Base-by-base conservation (phyloP, 2,329 filamentous ascomycete genomes). In the Aspergillus flavus region DNA sequence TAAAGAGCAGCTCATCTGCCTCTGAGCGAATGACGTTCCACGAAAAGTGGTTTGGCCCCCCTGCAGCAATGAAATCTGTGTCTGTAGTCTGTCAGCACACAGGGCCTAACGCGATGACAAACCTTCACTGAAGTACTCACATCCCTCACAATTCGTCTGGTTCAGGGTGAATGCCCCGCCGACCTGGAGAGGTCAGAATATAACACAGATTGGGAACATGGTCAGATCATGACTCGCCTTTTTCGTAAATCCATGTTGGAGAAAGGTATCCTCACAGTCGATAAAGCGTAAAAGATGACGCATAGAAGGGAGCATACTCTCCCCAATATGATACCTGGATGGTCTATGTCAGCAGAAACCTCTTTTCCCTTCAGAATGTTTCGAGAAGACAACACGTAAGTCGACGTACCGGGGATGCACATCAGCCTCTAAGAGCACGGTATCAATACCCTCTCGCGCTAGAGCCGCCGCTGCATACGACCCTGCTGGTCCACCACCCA, bases 401-500 rank as follows among this genome's bases (percentile, higher is more conserved):
- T 4, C 69, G 79, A 76, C 79, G 72, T 19, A 79, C 61, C 56
- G 14, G 2, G 61, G 80, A 56, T 80, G 79, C 26, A 71, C 75
- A 10, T 83, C 81, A 1, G 78, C 78, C 60, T 84, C 82, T 4
- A 85, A 68, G 0, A 84, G 45, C 3, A 84, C 80, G 16, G 71
- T 69, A 56, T 83, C 78, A 11, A 84, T 67, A 2, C 80, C 81
- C 64, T 84, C 82, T 0, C 81, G 77, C 0, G 81, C 81, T 9
- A 84, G 69, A 0, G 68, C 78, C 1, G 76, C 66, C 4, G 82
- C 81, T 1, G 81, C 66, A 59, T 82, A 84, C 0, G 82, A 83
- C 2, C 82, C 82, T 1, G 68, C 80, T 4, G 82, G 82, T 9
- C 82, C 82, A 26, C 80, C 81, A 5, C 81, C 82, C 1, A 82